Percentiles rank a stretch among this genome's conserved stretches.
These are phyloP conservation scores for Panellus pusillus DNA, from an alignment of 768 basidiomycete species.

Conservation along the genomic window DNA sequence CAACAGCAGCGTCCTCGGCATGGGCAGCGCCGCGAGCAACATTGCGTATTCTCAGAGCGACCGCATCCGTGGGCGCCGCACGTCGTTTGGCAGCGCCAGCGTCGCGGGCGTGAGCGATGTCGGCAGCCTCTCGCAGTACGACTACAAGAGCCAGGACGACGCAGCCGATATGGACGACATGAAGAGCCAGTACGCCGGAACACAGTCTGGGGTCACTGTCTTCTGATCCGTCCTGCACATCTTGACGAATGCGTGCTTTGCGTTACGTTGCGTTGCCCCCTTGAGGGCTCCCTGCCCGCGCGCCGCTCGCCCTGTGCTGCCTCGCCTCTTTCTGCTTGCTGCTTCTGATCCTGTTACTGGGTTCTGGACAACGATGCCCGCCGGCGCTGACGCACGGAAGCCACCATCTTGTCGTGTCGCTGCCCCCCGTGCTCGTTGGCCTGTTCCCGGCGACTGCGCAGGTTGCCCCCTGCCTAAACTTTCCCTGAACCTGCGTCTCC, in stretches of 20 bases:
- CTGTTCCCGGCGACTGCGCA: conserved; percentile 15
- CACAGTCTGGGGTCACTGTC: conserved; percentile 83
- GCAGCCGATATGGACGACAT: conserved; percentile 78
- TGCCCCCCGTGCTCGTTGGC: conserved; percentile 10
- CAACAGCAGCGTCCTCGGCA: conserved; percentile 59
- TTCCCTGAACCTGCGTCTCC: conserved; percentile 9
- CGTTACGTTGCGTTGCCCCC: conserved; percentile 2
- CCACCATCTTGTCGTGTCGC: conserved; percentile 6
- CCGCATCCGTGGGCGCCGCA: conserved; percentile 65
- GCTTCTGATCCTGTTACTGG: conserved; percentile 6
- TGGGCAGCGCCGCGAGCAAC: conserved; percentile 42
- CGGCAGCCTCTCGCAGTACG: conserved; percentile 75
- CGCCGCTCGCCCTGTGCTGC: conserved; percentile 14
- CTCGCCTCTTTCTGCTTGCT: conserved; percentile 4
- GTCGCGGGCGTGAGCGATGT: conserved; percentile 75
- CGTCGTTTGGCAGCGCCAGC: conserved; percentile 69
- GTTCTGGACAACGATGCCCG: conserved; percentile 19
- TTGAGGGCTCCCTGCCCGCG: conserved; percentile 5
- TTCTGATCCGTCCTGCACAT: conserved; percentile 51
- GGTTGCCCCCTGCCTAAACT: conserved; percentile 15
- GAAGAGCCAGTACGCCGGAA: conserved; percentile 86
- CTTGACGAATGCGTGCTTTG: neutral
- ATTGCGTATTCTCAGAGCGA: conserved; percentile 93
- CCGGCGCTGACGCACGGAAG: conserved; percentile 10
- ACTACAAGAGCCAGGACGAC: conserved; percentile 91